Evolutionary conservation across 768 basidiomycete genomes (phyloP), one percentile per base, ranked within the genome.

Genomic region (Pholiota microspora): DNA sequence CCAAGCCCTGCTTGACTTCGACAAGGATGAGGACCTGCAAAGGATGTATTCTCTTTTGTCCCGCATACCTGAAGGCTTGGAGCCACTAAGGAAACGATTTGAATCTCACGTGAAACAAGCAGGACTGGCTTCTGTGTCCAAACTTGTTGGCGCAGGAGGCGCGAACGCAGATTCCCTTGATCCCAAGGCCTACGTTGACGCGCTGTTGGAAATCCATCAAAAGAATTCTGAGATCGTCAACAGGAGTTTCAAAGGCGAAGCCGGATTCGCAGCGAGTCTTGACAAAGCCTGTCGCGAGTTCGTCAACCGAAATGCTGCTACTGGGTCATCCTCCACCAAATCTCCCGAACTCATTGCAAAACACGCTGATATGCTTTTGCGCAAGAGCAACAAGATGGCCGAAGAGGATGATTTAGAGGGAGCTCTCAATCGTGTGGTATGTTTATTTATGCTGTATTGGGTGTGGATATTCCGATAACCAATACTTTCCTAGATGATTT

Each of bases 231-330:
- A 95, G 62, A 92, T 93, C 0, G 95, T 98, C 56, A 81, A 84
- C 46, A 82, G 91, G 63, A 92, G 92, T 66, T 99, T 98, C 80
- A 85, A 89, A 64, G 92, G 92, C 27, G 96, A 99, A 67, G 88
- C 93, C 46, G 94, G 94, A 1, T 99, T 99, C 69, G 92, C 94
- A 29, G 95, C 94, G 2, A 90, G 89, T 70, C 79, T 98, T 46
- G 97, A 98, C 72, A 87, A 97, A 82, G 97, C 97, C 5, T 98
- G 96, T 73, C 78, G 94, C 68, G 94, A 96, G 68, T 98, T 95
- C 67, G 92, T 96, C 69, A 99, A 99, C 69, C 82, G 87, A 49
- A 99, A 99, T 69, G 84, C 88, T 52, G 94, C 92, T 16, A 96
- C 94, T 23, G 94, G 94, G 1, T 76, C 83, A 6, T 91, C 91